Conservation (phyloP, 495 filamentous ascomycete genomes). For the Tuber melanosporum region DNA sequence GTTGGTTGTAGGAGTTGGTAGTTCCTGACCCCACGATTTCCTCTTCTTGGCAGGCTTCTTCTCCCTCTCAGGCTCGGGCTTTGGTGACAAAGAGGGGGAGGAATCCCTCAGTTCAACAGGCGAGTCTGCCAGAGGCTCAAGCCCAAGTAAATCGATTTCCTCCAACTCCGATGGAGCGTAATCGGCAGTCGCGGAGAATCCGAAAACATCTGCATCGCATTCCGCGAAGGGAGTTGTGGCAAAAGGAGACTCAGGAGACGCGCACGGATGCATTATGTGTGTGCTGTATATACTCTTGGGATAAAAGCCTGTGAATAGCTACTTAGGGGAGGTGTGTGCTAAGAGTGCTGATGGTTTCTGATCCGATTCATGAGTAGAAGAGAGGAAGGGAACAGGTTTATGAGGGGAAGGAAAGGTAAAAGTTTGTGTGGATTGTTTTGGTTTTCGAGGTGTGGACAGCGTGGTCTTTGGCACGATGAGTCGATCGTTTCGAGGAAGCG, state of each 20-base stretch:
- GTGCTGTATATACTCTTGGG: not conserved
- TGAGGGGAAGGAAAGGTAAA: not conserved
- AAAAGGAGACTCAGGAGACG: not conserved
- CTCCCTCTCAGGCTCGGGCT: slow-evolving; percentile 45
- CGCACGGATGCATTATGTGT: not conserved
- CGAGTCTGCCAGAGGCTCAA: not conserved
- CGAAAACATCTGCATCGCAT: not conserved
- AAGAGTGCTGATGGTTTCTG: not conserved
- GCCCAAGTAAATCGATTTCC: slow-evolving; percentile 1
- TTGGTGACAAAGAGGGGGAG: not conserved
- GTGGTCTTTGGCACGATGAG: not conserved
- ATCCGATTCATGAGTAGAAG: not conserved
- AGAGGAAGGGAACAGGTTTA: not conserved
- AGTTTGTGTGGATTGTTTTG: not conserved
- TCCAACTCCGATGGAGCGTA: not conserved
- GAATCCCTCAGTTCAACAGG: not conserved
- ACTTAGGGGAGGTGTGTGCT: not conserved
- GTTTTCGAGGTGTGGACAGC: not conserved
- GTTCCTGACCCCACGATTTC: slow-evolving; percentile 97
- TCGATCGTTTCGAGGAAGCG: not conserved
- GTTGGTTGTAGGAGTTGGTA: slow-evolving; percentile 94
- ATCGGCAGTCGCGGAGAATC: not conserved
- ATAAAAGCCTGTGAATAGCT: not conserved
- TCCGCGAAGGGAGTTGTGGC: not conserved
- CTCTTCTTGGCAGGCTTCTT: slow-evolving; percentile 89